phyloP scores from a whole-genome alignment of 225 moss, liverwort and hornwort species.

The Anthoceros angustus region DNA sequence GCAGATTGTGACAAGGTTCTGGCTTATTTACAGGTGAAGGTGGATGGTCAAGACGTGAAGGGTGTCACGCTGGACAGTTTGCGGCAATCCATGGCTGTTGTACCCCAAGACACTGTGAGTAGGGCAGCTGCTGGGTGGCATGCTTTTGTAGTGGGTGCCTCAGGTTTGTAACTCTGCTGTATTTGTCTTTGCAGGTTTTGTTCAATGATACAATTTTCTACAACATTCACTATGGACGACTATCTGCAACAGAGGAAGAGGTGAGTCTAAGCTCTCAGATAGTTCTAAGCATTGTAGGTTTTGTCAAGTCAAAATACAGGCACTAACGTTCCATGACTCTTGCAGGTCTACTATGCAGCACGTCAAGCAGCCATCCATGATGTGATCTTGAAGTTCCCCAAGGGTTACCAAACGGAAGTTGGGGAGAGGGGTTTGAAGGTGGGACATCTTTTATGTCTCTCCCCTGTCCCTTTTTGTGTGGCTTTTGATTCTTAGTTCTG shows the following conservation, averaged over 20 bases:
- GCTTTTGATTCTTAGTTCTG: background rate
- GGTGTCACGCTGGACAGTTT: slow-evolving; percentile 80
- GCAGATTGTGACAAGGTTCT: background rate
- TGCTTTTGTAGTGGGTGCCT: background rate
- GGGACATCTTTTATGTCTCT: background rate
- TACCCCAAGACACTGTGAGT: slow-evolving; percentile 91
- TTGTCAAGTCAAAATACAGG: background rate
- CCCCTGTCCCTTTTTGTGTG: background rate
- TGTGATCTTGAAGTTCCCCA: slow-evolving; percentile 68
- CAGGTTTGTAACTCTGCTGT: background rate
- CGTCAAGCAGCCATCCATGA: slow-evolving; percentile 91
- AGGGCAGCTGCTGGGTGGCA: background rate
- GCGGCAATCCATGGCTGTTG: slow-evolving; percentile 74
- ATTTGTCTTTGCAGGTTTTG: slow-evolving; percentile 43
- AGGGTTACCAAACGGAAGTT: slow-evolving; percentile 74
- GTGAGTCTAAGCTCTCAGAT: slow-evolving; percentile 20
- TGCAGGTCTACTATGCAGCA: slow-evolving; percentile 81
- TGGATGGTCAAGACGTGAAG: slow-evolving; percentile 90
- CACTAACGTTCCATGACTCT: background rate
- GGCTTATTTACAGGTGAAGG: slow-evolving; percentile 36
- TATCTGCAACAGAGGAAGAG: slow-evolving; percentile 87
- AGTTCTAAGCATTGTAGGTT: background rate
- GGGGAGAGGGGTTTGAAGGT: slow-evolving; percentile 98
- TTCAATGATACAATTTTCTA: slow-evolving; percentile 93
- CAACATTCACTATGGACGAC: slow-evolving; percentile 91